Conservation (phyloP, 306 rosid species). For the Albizia julibrissin region DNA sequence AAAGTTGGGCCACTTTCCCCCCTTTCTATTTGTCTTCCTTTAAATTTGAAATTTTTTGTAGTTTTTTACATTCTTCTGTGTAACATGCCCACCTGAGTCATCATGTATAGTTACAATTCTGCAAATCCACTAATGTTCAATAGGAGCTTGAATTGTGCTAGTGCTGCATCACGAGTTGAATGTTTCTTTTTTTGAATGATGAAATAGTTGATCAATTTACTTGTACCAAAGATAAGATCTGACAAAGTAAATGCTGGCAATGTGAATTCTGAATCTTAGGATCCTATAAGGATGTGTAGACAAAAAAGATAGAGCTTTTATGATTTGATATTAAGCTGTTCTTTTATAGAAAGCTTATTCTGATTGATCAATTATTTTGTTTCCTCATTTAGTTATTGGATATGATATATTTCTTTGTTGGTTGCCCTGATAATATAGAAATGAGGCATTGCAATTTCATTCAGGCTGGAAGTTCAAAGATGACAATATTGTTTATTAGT, state of each 20-base stretch:
- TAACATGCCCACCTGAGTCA: not conserved
- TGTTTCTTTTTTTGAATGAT: not conserved
- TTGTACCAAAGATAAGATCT: not conserved
- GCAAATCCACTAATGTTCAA: not conserved
- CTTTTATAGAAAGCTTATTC: not conserved
- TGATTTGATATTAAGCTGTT: not conserved
- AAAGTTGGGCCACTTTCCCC: not conserved
- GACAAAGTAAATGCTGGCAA: not conserved
- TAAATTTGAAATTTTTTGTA: not conserved
- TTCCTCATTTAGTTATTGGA: not conserved
- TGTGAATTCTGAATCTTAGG: not conserved
- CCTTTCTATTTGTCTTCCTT: not conserved
- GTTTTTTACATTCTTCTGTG: not conserved
- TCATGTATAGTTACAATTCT: not conserved
- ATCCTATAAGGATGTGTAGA: not conserved
- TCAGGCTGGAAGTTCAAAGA: not conserved
- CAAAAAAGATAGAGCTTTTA: not conserved
- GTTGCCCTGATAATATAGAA: not conserved
- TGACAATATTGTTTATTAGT: not conserved
- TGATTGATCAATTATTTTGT: not conserved
- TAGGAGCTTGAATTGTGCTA: conserved; percentile 3
- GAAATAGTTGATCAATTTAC: not conserved
- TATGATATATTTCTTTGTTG: not conserved
- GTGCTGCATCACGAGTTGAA: conserved; percentile 1
- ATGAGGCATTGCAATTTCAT: not conserved